Evolutionary conservation across 2,329 filamentous ascomycete genomes (phyloP).

Genomic region (Dryadomyces sulphureus): DNA sequence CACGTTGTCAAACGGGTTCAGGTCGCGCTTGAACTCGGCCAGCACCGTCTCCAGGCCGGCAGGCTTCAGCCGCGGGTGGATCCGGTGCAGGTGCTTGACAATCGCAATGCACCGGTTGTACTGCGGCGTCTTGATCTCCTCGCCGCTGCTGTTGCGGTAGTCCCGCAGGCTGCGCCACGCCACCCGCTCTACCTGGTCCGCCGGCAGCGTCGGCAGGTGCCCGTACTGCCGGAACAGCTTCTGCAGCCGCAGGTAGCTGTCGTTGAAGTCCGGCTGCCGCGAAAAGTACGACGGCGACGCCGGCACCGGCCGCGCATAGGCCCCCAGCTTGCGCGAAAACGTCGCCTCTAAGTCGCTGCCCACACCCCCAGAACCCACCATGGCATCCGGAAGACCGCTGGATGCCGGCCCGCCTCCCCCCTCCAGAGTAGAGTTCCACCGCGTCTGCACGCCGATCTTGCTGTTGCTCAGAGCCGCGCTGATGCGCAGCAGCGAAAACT

Average conservation of each 20-base stretch:
- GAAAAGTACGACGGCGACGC: slow-evolving; percentile 92
- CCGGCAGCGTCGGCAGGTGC: slow-evolving; percentile 52
- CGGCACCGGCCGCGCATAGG: slow-evolving; percentile 61
- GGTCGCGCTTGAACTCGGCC: slow-evolving; percentile 55
- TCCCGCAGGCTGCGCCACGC: slow-evolving; percentile 70
- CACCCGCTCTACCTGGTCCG: slow-evolving; percentile 53
- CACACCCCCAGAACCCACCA: too few relatives aligned
- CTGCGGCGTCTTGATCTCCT: slow-evolving; percentile 59
- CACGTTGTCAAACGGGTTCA: slow-evolving; percentile 54
- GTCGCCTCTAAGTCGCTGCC: too few relatives aligned
- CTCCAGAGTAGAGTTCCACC: not conserved
- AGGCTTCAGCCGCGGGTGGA: slow-evolving; percentile 66
- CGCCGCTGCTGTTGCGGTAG: slow-evolving; percentile 57
- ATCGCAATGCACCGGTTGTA: slow-evolving; percentile 65
- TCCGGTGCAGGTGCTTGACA: slow-evolving; percentile 68
- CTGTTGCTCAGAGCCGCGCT: not conserved
- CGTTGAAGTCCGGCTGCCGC: slow-evolving; percentile 69
- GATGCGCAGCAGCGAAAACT: slow-evolving; percentile 7
- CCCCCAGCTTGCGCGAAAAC: not conserved
- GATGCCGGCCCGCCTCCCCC: not conserved
- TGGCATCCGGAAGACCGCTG: not conserved
- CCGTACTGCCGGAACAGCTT: slow-evolving; percentile 57
- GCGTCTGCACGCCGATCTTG: not conserved
- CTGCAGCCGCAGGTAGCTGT: slow-evolving; percentile 63
- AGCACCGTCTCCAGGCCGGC: slow-evolving; percentile 51